Conservation (phyloP, 2,329 filamentous ascomycete species). For the Aspergillus vadensis region DNA sequence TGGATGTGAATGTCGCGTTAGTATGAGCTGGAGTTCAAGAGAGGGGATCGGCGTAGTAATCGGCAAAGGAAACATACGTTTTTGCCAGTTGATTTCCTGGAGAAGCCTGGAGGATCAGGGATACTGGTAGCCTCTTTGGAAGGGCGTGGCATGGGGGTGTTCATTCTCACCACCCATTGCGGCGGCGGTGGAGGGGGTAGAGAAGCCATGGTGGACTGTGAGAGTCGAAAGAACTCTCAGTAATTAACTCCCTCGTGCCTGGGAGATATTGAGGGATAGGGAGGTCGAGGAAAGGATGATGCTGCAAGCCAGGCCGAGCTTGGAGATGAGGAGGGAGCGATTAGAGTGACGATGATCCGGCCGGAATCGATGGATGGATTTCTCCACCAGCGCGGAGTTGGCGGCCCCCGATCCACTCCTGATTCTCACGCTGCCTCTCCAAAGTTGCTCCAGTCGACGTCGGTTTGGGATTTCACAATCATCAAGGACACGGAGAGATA, state of each 20-base stretch:
- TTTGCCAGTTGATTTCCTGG: conserved; percentile 52
- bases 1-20: background rate
- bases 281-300: background rate
- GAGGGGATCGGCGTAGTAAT: background rate
- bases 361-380: conserved; percentile 18
- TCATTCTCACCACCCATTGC: conserved; percentile 81
- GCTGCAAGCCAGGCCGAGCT: background rate
- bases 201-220: conserved; percentile 22
- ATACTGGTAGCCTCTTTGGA: conserved; percentile 64
- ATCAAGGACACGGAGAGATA: conserved; percentile 5
- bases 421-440: conserved; percentile 15
- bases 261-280: background rate
- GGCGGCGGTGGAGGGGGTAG: conserved; percentile 57
- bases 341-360: conserved; percentile 23
- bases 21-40: background rate
- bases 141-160: conserved; percentile 67
- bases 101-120: conserved; percentile 84
- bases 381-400: conserved; percentile 34
- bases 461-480: too few relatives aligned
- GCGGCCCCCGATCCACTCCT: conserved; percentile 28
- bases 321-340: conserved; percentile 9
- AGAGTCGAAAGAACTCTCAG: conserved; percentile 5
- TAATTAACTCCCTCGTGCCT: background rate
- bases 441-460: background rate
- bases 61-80: conserved; percentile 10